These are phyloP conservation scores for Parmelia sp. DNA, from an alignment of 495 filamentous ascomycete genomes.

Conservation along the genomic window DNA sequence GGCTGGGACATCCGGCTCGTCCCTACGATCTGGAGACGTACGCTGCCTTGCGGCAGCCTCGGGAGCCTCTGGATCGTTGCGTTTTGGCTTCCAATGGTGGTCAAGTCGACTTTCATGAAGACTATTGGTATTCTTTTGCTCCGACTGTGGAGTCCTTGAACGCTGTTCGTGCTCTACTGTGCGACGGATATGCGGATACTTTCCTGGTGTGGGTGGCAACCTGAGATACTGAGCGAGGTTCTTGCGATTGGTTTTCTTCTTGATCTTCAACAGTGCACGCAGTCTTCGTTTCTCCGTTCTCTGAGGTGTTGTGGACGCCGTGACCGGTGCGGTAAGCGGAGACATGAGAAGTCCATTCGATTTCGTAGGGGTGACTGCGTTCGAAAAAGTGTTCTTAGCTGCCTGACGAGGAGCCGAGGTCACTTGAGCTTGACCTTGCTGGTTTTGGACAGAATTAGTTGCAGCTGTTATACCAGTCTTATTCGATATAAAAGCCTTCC, in stretches of 20 bases:
- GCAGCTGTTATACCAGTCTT: conserved; percentile 20
- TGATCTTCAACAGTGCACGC: conserved; percentile 18
- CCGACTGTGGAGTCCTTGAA: conserved; percentile 2
- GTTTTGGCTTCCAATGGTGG: not conserved
- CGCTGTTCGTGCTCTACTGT: not conserved
- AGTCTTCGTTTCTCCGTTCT: conserved; percentile 13
- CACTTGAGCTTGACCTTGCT: conserved; percentile 4
- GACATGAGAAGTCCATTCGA: conserved; percentile 10
- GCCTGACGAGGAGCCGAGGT: conserved; percentile 17
- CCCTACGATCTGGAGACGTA: not conserved
- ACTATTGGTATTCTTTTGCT: not conserved
- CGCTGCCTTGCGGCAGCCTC: conserved; percentile 7
- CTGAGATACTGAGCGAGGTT: conserved; percentile 15
- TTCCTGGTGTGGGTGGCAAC: conserved; percentile 18
- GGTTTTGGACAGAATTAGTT: conserved; percentile 6
- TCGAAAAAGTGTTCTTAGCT: conserved; percentile 28
- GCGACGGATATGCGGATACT: conserved; percentile 8
- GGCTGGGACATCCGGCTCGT: conserved; percentile 5
- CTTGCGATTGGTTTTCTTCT: conserved; percentile 16
- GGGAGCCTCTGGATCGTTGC: not conserved
- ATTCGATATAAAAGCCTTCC: not conserved
- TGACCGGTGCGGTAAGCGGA: conserved; percentile 18
- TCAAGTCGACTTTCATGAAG: not conserved
- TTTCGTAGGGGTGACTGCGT: conserved; percentile 19
- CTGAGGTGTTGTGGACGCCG: conserved; percentile 21